Evolutionary conservation across 768 basidiomycete species (phyloP).

Genomic region (Pleurotus tuber-regium): DNA sequence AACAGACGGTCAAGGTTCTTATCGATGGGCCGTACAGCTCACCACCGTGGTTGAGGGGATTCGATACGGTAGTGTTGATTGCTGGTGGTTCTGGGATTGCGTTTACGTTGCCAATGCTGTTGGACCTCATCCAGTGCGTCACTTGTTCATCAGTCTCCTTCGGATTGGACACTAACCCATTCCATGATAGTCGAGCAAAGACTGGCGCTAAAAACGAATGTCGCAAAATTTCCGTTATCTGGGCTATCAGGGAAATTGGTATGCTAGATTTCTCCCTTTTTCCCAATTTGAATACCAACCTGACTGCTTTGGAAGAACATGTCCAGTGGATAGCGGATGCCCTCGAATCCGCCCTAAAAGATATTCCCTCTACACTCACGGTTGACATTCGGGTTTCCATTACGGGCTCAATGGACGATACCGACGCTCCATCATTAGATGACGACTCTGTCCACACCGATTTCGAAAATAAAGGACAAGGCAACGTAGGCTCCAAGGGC

Average conservation of each 20-base stretch:
- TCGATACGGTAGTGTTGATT: constrained; percentile 46
- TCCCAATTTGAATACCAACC: neutral
- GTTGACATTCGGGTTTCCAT: constrained; percentile 40
- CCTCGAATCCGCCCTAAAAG: constrained; percentile 28
- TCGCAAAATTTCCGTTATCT: constrained; percentile 36
- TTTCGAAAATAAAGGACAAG: constrained; percentile 14
- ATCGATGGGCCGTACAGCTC: constrained; percentile 61
- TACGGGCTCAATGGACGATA: constrained; percentile 26
- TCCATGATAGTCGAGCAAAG: constrained; percentile 29
- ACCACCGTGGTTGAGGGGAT: constrained; percentile 37
- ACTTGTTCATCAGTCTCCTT: no score
- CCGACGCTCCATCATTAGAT: constrained; percentile 14
- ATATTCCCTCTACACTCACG: constrained; percentile 25
- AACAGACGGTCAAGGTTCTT: constrained; percentile 37
- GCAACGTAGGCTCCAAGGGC: constrained; percentile 11
- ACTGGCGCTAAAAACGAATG: constrained; percentile 20
- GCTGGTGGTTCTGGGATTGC: constrained; percentile 53
- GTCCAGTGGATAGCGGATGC: constrained; percentile 44
- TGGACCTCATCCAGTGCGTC: constrained; percentile 40
- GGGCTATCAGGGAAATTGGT: constrained; percentile 38
- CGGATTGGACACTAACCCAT: no score
- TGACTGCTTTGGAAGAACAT: constrained; percentile 25
- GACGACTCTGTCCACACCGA: constrained; percentile 20
- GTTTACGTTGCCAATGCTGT: constrained; percentile 42
- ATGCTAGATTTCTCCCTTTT: constrained; percentile 24